These are phyloP conservation scores for Xanthoparmelia taractica DNA, from an alignment of 495 filamentous ascomycete genomes.

Conservation along the genomic window DNA sequence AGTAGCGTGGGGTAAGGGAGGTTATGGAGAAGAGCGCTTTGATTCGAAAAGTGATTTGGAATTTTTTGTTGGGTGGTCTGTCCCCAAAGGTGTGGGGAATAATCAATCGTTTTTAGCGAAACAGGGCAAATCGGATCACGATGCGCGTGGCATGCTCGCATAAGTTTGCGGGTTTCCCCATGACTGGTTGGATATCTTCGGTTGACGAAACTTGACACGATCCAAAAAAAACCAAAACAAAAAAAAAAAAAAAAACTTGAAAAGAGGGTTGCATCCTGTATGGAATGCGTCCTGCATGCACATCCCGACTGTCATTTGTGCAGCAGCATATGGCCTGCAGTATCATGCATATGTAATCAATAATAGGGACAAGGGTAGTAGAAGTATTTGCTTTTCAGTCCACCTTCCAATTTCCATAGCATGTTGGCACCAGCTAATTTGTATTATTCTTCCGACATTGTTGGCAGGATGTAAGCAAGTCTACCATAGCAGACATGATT, in stretches of 20 bases:
- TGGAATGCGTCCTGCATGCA: neutral
- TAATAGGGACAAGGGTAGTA: too few species aligned
- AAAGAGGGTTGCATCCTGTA: too few species aligned
- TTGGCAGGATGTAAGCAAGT: neutral
- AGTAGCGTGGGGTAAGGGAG: constrained; percentile 4
- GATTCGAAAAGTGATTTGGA: neutral
- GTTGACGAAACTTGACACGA: too few species aligned
- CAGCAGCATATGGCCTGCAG: neutral
- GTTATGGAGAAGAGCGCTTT: too few species aligned
- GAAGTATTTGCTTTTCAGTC: too few species aligned
- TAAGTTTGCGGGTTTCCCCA: constrained; percentile 9
- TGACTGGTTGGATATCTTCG: constrained; percentile 1
- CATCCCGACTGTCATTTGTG: neutral
- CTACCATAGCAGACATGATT: neutral
- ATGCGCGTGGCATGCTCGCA: constrained; percentile 20
- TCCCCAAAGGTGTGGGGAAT: constrained; percentile 1
- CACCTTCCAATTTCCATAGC: too few species aligned
- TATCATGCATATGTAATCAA: too few species aligned
- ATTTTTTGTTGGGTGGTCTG: neutral
- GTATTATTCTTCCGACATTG: too few species aligned
- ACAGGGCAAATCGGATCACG: constrained; percentile 1
- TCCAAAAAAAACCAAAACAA: too few species aligned
- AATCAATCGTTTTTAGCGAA: constrained; percentile 4
- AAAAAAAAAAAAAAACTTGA: too few species aligned
- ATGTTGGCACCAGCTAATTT: too few species aligned